phyloP scores from a whole-genome alignment of 2,329 filamentous ascomycete genomes.

The Leptosphaerulina australis region DNA sequence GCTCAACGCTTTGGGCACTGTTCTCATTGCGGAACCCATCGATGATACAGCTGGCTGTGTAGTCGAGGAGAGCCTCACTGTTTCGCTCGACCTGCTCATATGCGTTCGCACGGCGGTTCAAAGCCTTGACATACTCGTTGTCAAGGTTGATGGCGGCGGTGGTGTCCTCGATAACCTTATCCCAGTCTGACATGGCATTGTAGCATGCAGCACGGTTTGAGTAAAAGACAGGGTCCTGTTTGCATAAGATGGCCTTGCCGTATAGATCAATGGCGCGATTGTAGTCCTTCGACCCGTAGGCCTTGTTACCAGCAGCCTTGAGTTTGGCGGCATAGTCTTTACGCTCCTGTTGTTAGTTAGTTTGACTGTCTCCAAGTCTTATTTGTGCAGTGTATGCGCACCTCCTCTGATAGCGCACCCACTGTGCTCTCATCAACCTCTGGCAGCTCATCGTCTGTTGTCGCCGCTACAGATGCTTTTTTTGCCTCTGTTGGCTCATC shows the following conservation, averaged over 20 bases:
- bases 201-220: conserved; percentile 98
- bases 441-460: conserved; percentile 55
- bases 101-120: conserved; percentile 94
- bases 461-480: conserved; percentile 46
- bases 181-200: conserved; percentile 91
- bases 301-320: conserved; percentile 95
- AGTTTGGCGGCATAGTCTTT: conserved; percentile 88
- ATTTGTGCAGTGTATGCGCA: conserved; percentile 14
- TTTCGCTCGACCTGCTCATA: conserved; percentile 92
- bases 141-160: conserved; percentile 93
- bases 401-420: conserved; percentile 52
- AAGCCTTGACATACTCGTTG: conserved; percentile 93
- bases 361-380: not conserved
- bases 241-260: conserved; percentile 94
- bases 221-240: conserved; percentile 96
- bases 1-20: conserved; percentile 87
- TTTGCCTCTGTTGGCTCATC: conserved; percentile 36
- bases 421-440: conserved; percentile 57
- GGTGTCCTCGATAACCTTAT: conserved; percentile 95
- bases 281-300: conserved; percentile 93
- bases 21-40: conserved; percentile 93
- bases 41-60: conserved; percentile 98
- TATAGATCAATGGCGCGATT: conserved; percentile 93
- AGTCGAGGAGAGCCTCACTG: conserved; percentile 94
- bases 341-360: conserved; percentile 67